A percentile compares a stretch with the other conserved stretches of the same genome.
Evolutionary conservation across 331 rosid species (phyloP).

Genomic region (Rhamnella rubrinervis): DNA sequence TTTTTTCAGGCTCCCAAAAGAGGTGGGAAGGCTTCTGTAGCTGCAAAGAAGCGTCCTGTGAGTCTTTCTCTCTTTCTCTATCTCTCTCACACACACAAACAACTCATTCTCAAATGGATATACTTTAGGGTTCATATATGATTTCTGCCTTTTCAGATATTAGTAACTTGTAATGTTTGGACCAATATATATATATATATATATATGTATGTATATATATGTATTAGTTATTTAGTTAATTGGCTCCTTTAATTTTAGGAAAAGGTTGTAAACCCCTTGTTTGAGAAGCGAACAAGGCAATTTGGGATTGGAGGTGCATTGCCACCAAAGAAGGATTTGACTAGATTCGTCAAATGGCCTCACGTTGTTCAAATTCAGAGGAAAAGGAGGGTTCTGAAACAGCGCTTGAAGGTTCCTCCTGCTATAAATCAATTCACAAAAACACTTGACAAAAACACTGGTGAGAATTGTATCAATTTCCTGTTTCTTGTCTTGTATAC

Average conservation of each 20-base stretch:
- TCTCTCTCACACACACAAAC: no score
- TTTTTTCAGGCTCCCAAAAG: no score
- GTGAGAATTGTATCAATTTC: not conserved
- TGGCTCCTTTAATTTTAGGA: not conserved
- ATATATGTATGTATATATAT: no score
- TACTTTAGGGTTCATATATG: no score
- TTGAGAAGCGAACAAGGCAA: not conserved
- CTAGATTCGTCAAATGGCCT: slow-evolving; percentile 2
- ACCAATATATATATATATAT: no score
- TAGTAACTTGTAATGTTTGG: no score
- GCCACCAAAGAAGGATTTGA: not conserved
- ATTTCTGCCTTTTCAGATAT: no score
- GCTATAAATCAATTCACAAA: not conserved
- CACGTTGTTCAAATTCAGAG: not conserved
- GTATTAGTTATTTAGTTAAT: no score
- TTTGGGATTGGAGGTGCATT: not conserved
- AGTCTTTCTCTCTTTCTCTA: no score
- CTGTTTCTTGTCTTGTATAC: not conserved
- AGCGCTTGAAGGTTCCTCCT: slow-evolving; percentile 1
- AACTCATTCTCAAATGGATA: no score
- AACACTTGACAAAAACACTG: not conserved
- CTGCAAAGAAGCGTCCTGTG: no score
- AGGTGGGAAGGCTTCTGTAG: no score
- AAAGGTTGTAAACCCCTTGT: not conserved
- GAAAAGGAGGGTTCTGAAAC: not conserved